A percentile compares a stretch with the other conserved stretches of the same genome.
These are phyloP conservation scores for Boletus eberwhitei DNA, from an alignment of 768 basidiomycete genomes.

Conservation along the genomic window DNA sequence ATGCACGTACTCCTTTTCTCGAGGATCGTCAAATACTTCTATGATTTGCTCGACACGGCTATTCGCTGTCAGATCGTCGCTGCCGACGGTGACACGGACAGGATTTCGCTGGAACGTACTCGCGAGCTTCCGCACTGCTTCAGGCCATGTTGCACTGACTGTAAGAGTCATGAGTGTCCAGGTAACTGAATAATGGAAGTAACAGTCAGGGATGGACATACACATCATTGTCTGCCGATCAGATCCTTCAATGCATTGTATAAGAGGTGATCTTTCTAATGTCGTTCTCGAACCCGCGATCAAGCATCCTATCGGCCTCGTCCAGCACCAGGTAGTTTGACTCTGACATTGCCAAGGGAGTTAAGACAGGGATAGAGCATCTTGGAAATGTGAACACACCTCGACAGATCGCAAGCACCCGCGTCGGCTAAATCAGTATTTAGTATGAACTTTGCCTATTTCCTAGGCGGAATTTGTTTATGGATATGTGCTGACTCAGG, in stretches of 20 bases:
- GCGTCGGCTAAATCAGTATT: conserved; percentile 93
- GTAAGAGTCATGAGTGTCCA: background rate
- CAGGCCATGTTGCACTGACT: conserved; percentile 99
- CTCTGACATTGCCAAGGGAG: conserved; percentile 41
- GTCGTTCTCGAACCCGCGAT: conserved; percentile 98
- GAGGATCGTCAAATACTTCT: conserved; percentile 85
- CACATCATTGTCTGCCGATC: conserved; percentile 93
- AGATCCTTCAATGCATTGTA: conserved; percentile 60
- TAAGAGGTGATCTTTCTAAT: conserved; percentile 84
- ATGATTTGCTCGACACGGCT: conserved; percentile 88
- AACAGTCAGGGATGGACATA: conserved; percentile 38
- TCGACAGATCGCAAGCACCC: conserved; percentile 76
- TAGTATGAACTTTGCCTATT: no score
- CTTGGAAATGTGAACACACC: conserved; percentile 41
- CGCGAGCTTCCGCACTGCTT: conserved; percentile 85
- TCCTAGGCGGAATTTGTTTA: no score
- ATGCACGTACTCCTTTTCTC: conserved; percentile 77
- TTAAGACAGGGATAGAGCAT: background rate
- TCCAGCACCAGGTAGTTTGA: conserved; percentile 92
- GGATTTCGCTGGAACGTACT: conserved; percentile 83
- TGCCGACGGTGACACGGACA: conserved; percentile 89
- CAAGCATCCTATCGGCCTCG: conserved; percentile 97
- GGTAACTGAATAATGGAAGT: conserved; percentile 28
- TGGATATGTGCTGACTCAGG: no score
- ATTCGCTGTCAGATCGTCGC: conserved; percentile 93